Conservation (phyloP, 2,329 filamentous ascomycete genomes). For the Arthrobotrys iridis region DNA sequence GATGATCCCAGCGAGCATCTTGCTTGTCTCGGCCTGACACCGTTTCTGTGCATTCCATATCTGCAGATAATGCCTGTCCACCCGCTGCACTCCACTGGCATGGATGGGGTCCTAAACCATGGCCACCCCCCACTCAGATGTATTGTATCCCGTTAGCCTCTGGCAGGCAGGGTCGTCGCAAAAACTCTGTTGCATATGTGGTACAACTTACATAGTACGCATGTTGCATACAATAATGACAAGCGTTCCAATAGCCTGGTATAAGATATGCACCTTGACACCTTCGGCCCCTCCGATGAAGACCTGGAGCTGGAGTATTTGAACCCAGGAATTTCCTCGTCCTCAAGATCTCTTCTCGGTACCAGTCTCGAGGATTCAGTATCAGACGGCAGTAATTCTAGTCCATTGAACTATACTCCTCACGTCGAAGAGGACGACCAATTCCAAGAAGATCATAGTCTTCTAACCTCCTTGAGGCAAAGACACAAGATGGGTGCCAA, state of each 20-base stretch:
- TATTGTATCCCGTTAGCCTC: conserved; percentile 19
- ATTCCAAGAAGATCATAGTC: conserved; percentile 37
- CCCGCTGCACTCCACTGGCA: no score
- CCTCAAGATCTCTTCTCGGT: conserved; percentile 8
- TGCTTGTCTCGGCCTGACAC: conserved; percentile 17
- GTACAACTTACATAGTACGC: conserved; percentile 34
- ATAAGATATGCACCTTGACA: conserved; percentile 42
- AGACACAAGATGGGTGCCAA: conserved; percentile 38
- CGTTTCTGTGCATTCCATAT: conserved; percentile 39
- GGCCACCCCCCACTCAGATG: conserved; percentile 38
- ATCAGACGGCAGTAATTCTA: background rate
- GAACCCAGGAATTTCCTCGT: conserved; percentile 36
- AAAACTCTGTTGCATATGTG: conserved; percentile 23
- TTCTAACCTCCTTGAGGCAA: conserved; percentile 14
- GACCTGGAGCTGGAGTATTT: conserved; percentile 49
- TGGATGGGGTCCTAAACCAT: conserved; percentile 8
- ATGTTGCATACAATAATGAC: conserved; percentile 30
- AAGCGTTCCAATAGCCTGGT: conserved; percentile 37
- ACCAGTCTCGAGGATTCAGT: background rate
- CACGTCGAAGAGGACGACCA: conserved; percentile 38
- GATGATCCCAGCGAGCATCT: conserved; percentile 44
- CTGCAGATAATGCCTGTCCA: conserved; percentile 34
- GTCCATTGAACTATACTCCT: background rate
- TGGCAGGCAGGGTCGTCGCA: conserved; percentile 19
- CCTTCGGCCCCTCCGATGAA: conserved; percentile 20